Evolutionary conservation across 805 yeast genomes (phyloP).

Genomic region (Barnettozyma sucrosica): DNA sequence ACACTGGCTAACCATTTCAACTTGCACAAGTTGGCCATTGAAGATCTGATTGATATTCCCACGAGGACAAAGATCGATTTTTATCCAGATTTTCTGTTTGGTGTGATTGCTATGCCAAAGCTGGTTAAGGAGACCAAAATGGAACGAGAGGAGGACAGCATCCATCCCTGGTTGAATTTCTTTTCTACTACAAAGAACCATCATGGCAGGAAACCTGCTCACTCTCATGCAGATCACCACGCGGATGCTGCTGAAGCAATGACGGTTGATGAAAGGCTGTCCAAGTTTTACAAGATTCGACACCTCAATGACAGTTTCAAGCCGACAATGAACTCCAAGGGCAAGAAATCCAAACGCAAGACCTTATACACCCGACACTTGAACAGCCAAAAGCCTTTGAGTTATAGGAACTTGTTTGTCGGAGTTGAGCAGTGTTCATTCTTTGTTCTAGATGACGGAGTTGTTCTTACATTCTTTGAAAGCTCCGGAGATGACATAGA

Average conservation of each 20-base stretch:
- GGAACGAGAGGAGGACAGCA: neutral
- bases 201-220: neutral
- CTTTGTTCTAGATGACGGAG: slow-evolving; percentile 38
- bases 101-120: slow-evolving; percentile 48
- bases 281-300: slow-evolving; percentile 25
- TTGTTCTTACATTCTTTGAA: slow-evolving; percentile 53
- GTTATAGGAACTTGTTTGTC: slow-evolving; percentile 36
- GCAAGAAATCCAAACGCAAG: slow-evolving; percentile 8
- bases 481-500: slow-evolving; percentile 49
- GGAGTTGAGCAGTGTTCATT: slow-evolving; percentile 53
- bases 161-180: slow-evolving; percentile 3
- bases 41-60: slow-evolving; percentile 59
- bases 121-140: slow-evolving; percentile 27
- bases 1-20: slow-evolving; percentile 38
- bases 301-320: slow-evolving; percentile 29
- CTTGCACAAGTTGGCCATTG: slow-evolving; percentile 51
- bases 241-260: neutral
- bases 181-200: neutral
- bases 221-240: neutral
- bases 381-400: slow-evolving; percentile 40
- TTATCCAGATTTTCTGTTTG: slow-evolving; percentile 46
- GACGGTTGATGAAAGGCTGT: slow-evolving; percentile 16
- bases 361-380: slow-evolving; percentile 22
- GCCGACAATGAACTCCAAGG: slow-evolving; percentile 16
- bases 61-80: slow-evolving; percentile 53